Evolutionary conservation across 106 monocot genomes (phyloP).

Genomic region (Agapanthus africanus): DNA sequence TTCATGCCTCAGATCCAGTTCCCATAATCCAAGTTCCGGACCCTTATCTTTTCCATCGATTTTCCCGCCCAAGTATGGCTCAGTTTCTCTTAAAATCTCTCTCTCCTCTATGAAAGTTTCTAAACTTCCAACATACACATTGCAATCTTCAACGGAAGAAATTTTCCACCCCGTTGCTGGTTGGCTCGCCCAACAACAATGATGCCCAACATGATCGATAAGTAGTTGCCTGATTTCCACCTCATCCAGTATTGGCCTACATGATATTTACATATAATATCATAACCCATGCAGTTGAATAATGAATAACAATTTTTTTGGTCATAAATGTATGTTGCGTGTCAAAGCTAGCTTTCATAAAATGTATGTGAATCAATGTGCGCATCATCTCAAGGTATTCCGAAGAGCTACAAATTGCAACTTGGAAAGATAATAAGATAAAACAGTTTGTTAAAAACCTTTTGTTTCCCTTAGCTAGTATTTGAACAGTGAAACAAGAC

Average conservation of each 20-base stretch:
- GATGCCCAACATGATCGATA: constrained; percentile 84
- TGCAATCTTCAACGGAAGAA: constrained; percentile 79
- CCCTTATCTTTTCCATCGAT: constrained; percentile 60
- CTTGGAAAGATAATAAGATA: too few relatives aligned
- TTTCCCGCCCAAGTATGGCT: constrained; percentile 55
- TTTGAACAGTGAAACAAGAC: too few relatives aligned
- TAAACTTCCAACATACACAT: constrained; percentile 87
- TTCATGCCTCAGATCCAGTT: constrained; percentile 70
- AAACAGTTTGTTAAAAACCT: too few relatives aligned
- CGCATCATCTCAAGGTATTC: background rate
- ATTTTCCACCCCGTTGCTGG: constrained; percentile 89
- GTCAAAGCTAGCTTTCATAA: background rate
- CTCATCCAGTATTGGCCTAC: constrained; percentile 74
- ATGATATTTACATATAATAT: constrained; percentile 7
- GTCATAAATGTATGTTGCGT: background rate
- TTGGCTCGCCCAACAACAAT: constrained; percentile 84
- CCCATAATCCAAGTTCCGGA: constrained; percentile 70
- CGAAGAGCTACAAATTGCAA: too few relatives aligned
- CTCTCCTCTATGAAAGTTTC: constrained; percentile 96
- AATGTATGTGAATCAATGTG: background rate
- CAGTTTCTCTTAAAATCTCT: constrained; percentile 44
- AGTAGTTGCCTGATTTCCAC: constrained; percentile 87
- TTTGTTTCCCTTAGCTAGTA: too few relatives aligned
- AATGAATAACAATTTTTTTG: background rate
- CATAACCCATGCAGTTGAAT: background rate